phyloP scores from a whole-genome alignment of 2,329 filamentous ascomycete genomes.

The Penicillium corylophilum region DNA sequence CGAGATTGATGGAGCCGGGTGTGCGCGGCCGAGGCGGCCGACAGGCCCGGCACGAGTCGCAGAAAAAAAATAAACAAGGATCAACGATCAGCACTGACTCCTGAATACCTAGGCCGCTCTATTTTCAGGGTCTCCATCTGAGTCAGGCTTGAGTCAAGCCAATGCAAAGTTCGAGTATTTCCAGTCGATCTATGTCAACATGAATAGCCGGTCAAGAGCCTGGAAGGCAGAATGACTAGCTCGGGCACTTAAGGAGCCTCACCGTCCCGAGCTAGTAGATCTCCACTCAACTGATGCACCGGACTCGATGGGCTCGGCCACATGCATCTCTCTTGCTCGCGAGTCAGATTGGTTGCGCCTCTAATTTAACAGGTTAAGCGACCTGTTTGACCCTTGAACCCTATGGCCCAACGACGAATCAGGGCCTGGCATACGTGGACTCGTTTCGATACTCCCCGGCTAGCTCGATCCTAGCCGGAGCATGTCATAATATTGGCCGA shows the following conservation, averaged over 20 bases:
- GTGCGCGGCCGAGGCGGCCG: not conserved
- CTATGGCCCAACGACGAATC: constrained; percentile 19
- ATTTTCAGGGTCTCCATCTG: not conserved
- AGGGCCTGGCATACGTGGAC: constrained; percentile 4
- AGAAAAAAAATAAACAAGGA: not conserved
- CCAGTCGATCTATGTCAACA: not conserved
- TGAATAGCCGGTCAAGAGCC: not conserved
- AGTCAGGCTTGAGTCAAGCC: constrained; percentile 3
- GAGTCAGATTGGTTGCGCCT: constrained; percentile 8
- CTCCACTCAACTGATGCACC: constrained; percentile 32
- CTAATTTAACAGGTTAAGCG: constrained; percentile 16
- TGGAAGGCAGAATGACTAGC: not conserved
- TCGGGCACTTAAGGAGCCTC: constrained; percentile 5
- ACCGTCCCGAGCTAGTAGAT: not conserved
- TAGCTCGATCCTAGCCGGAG: constrained; percentile 24
- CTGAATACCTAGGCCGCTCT: constrained; percentile 8
- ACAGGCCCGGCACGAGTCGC: not conserved
- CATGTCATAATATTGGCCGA: constrained; percentile 21
- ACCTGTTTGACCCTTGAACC: constrained; percentile 23
- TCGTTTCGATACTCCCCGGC: constrained; percentile 17
- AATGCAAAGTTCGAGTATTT: not conserved
- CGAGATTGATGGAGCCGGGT: not conserved
- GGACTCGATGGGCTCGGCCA: constrained; percentile 13
- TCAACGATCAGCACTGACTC: constrained; percentile 5
- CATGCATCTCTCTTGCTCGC: constrained; percentile 3